Evolutionary conservation across 2,329 filamentous ascomycete species (phyloP), one percentile per base, ranked within the genome.

Genomic region (Ceratocystis albifundus): DNA sequence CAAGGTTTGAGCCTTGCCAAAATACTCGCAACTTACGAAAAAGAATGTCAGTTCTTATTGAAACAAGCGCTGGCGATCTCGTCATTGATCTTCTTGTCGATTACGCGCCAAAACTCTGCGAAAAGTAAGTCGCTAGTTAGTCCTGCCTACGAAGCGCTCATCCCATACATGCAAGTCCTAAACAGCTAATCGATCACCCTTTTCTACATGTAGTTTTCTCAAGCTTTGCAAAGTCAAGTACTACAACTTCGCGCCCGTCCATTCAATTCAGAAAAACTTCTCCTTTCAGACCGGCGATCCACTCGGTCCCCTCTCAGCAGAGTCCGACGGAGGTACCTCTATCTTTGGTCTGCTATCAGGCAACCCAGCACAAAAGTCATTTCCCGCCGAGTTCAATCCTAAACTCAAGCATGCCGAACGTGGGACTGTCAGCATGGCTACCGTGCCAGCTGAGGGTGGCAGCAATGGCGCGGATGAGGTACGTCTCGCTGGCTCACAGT

Each of bases 211-310:
- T 76, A 95, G 90, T 82, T 97, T 99, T 76, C 80, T 99, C 67
- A 97, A 99, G 82, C 89, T 99, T 71, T 96, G 94, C 84, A 97
- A 97, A 79, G 81, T 91, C 77, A 99, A 96, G 79, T 99, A 97
- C 79, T 99, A 96, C 85, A 97, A 97, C 79, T 97, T 95, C 76
- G 87, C 91, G 4, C 94, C 93, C 30, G 79, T 97, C 65, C 90
- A 96, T 78, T 91, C 88, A 70, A 84, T 99, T 46, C 94, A 96
- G 74, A 94, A 93, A 75, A 86, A 90, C 76, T 97, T 96, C 77
- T 96, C 92, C 69, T 96, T 96, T 77, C 93, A 97, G 76, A 95
- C 90, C 41, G 93, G 93, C 74, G 94, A 97, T 73, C 93, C 93
- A 12, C 86, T 97, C 65, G 93, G 94, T 12, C 93, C 92, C 12